phyloP scores from a whole-genome alignment of 148 eudicot genomes.

The Arbutus unedo region DNA sequence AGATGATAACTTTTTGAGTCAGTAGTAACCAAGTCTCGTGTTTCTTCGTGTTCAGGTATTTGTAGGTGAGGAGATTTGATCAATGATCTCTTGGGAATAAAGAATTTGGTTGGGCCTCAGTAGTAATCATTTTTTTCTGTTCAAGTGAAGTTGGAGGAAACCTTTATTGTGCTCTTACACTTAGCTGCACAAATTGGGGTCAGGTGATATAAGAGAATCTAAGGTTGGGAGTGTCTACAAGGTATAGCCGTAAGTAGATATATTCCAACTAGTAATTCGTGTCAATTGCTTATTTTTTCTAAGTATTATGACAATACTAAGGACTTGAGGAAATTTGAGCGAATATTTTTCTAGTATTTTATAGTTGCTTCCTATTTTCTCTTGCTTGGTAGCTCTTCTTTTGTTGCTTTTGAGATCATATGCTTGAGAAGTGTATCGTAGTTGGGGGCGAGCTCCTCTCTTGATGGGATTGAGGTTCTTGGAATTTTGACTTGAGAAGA shows the following conservation, averaged over 20 bases:
- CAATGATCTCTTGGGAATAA: background rate
- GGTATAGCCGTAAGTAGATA: background rate
- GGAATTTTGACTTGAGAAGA: too few species aligned
- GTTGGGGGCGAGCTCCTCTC: too few species aligned
- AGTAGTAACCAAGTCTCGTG: background rate
- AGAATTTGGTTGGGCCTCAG: background rate
- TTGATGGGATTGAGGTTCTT: too few species aligned
- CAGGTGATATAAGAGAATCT: background rate
- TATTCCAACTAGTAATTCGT: background rate
- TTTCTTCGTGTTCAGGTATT: background rate
- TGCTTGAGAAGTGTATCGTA: too few species aligned
- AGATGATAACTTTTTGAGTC: background rate
- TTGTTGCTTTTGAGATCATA: too few species aligned
- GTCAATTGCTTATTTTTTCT: too few species aligned
- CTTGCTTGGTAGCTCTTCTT: too few species aligned
- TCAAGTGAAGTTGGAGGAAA: background rate
- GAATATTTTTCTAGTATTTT: too few species aligned
- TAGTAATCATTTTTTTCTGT: too few species aligned
- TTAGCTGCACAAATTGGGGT: background rate
- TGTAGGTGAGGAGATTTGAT: background rate
- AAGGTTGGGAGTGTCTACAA: background rate
- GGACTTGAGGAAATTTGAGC: too few species aligned
- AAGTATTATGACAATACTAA: too few species aligned
- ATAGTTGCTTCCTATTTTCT: too few species aligned
- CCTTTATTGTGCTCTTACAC: background rate